phyloP scores from a whole-genome alignment of 2,329 filamentous ascomycete species.

The Penicillium sp. region DNA sequence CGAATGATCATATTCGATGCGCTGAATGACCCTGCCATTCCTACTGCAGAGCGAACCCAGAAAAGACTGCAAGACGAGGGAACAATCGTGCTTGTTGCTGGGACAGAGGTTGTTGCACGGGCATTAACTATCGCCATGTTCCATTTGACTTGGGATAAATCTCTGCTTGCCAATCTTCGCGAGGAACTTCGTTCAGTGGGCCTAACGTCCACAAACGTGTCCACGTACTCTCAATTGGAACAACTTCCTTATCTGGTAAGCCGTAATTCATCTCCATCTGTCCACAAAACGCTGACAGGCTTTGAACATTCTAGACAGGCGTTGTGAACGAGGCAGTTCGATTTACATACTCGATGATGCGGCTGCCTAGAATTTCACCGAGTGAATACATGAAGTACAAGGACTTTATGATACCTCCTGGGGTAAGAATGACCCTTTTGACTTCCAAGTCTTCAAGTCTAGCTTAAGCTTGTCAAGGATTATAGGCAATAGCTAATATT shows the following conservation, averaged over 20 bases:
- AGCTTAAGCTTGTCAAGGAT: too few relatives aligned
- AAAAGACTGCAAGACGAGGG: slow-evolving; percentile 28
- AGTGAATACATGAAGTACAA: slow-evolving; percentile 1
- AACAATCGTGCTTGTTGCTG: slow-evolving; percentile 25
- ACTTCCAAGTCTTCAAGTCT: not conserved
- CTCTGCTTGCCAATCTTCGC: slow-evolving; percentile 16
- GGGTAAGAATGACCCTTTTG: not conserved
- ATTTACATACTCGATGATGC: slow-evolving; percentile 1
- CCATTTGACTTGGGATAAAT: slow-evolving; percentile 19
- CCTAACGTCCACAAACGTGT: slow-evolving; percentile 8
- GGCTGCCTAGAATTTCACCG: slow-evolving; percentile 5
- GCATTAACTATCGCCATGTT: slow-evolving; percentile 25
- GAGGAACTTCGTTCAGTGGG: slow-evolving; percentile 25
- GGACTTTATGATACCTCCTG: slow-evolving; percentile 3
- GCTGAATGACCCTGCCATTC: too few relatives aligned
- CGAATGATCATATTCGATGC: too few relatives aligned
- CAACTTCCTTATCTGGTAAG: too few relatives aligned
- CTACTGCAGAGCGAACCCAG: slow-evolving; percentile 3
- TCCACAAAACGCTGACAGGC: too few relatives aligned
- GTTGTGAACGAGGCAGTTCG: slow-evolving; percentile 16
- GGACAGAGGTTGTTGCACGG: slow-evolving; percentile 31
- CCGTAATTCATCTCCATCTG: too few relatives aligned
- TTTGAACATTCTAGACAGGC: slow-evolving; percentile 2
- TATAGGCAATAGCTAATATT: not conserved
- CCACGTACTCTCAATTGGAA: too few relatives aligned